Evolutionary conservation across 768 basidiomycete species (phyloP).

Genomic region (Lepiota venenata): DNA sequence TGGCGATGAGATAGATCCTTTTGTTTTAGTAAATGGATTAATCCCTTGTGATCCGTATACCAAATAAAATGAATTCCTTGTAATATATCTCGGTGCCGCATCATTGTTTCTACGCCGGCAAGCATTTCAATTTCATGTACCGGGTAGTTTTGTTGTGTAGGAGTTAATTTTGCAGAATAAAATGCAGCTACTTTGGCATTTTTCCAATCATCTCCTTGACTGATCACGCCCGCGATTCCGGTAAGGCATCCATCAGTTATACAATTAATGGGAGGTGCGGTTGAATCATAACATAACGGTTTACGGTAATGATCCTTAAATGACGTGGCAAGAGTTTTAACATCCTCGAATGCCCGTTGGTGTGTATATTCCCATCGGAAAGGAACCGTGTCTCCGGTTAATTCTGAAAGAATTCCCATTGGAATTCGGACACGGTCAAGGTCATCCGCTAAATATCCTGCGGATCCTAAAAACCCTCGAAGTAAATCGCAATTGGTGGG

Average conservation of each 20-base stretch:
- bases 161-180: constrained; percentile 31
- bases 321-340: constrained; percentile 22
- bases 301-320: constrained; percentile 20
- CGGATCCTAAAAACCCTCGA: constrained; percentile 27
- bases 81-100: constrained; percentile 23
- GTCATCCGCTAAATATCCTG: constrained; percentile 30
- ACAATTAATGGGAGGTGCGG: constrained; percentile 22
- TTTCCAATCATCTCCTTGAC: constrained; percentile 21
- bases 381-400: constrained; percentile 21
- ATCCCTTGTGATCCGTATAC: constrained; percentile 26
- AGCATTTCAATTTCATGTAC: constrained; percentile 37
- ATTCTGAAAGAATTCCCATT: constrained; percentile 27
- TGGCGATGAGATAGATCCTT: constrained; percentile 29
- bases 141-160: constrained; percentile 36
- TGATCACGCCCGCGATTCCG: constrained; percentile 25
- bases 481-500: constrained; percentile 31
- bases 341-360: constrained; percentile 30
- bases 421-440: constrained; percentile 29
- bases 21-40: constrained; percentile 27
- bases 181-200: constrained; percentile 25
- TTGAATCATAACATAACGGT: constrained; percentile 16
- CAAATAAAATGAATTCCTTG: constrained; percentile 26
- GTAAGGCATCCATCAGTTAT: constrained; percentile 28
- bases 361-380: constrained; percentile 27
- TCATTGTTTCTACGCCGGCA: constrained; percentile 30